Percentiles rank a stretch among this genome's conserved stretches.
phyloP scores from a whole-genome alignment of 768 basidiomycete species.

The Agaricus bisporus region DNA sequence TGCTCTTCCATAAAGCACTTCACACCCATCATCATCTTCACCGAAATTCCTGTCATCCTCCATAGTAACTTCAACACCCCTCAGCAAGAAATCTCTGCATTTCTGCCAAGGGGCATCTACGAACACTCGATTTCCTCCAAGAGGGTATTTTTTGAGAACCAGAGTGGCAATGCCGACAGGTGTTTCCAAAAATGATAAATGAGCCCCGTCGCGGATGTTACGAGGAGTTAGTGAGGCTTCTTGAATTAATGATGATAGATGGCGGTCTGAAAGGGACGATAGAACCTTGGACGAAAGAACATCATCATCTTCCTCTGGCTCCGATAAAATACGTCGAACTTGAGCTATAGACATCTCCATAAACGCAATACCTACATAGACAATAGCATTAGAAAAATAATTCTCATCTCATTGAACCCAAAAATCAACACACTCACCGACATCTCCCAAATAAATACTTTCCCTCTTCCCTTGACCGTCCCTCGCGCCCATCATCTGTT shows the following conservation, averaged over 20 bases:
- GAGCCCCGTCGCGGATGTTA: conserved; percentile 10
- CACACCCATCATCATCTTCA: conserved; percentile 41
- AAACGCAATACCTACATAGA: conserved; percentile 18
- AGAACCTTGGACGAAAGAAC: conserved; percentile 14
- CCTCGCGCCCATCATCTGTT: conserved; percentile 11
- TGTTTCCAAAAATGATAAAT: conserved; percentile 35
- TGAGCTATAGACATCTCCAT: conserved; percentile 21
- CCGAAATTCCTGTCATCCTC: conserved; percentile 8
- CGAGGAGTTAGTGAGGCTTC: conserved; percentile 10
- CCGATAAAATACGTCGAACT: neutral
- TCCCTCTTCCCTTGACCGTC: conserved; percentile 11
- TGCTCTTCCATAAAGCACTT: conserved; percentile 54
- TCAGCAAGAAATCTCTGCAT: conserved; percentile 2
- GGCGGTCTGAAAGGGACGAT: conserved; percentile 15
- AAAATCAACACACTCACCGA: conserved; percentile 15
- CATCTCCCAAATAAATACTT: conserved; percentile 21
- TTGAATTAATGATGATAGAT: conserved; percentile 16
- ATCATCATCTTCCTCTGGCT: neutral
- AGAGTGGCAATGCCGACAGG: conserved; percentile 32
- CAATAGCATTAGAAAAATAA: neutral
- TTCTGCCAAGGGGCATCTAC: neutral
- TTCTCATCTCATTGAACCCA: neutral
- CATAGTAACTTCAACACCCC: conserved; percentile 1
- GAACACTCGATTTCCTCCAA: neutral
- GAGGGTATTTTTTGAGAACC: conserved; percentile 21